Conservation (phyloP, 1,284 basidiomycete genomes). For the Phaffia rhodozyma region DNA sequence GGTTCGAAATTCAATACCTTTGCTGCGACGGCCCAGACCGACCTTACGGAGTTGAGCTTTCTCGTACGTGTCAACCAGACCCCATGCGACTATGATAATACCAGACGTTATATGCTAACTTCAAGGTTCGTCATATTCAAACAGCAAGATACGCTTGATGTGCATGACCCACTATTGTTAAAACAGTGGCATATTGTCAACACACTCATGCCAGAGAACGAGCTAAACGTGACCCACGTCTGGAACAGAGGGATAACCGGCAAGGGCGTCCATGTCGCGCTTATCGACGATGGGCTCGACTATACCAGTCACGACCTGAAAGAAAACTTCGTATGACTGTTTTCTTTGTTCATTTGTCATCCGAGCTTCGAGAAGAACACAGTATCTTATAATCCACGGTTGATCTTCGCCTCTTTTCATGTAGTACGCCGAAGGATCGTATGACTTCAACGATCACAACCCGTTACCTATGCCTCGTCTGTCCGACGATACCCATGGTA, state of each 20-base stretch:
- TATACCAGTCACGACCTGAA: constrained; percentile 76
- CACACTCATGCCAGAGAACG: constrained; percentile 35
- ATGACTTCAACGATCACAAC: constrained; percentile 93
- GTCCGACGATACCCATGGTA: constrained; percentile 90
- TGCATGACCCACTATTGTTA: constrained; percentile 75
- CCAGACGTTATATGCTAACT: constrained; percentile 33
- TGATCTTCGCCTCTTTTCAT: background rate
- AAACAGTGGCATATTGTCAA: constrained; percentile 74
- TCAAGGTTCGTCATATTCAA: constrained; percentile 24
- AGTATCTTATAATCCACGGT: background rate
- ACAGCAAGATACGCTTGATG: constrained; percentile 50
- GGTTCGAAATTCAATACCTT: background rate
- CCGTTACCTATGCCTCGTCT: constrained; percentile 76
- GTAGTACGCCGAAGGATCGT: constrained; percentile 78
- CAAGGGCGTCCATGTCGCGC: constrained; percentile 69
- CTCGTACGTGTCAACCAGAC: constrained; percentile 19
- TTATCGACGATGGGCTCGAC: constrained; percentile 95
- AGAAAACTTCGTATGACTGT: constrained; percentile 70
- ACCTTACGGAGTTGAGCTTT: constrained; percentile 10
- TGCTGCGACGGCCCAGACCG: background rate
- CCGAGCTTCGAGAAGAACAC: background rate
- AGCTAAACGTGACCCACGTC: constrained; percentile 41
- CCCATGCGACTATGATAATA: constrained; percentile 45
- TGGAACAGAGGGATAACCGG: constrained; percentile 74
- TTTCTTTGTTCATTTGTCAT: background rate